Evolutionary conservation across 2,329 filamentous ascomycete species (phyloP).

Genomic region (Sporothrix brasiliensis): DNA sequence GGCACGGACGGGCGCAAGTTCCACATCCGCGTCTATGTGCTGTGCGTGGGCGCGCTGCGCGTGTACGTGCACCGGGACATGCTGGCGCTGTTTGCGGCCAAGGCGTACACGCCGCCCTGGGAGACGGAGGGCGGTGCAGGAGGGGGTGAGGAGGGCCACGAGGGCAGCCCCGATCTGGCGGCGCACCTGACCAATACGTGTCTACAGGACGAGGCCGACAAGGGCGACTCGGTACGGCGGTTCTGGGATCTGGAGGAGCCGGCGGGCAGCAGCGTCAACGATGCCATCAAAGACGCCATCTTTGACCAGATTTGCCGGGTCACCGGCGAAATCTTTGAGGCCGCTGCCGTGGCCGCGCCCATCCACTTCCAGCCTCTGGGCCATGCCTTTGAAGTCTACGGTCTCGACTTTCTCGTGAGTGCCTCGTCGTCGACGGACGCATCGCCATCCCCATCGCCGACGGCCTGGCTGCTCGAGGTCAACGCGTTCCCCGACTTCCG

Average conservation of each 20-base stretch:
- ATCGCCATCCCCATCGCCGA: constrained; percentile 44
- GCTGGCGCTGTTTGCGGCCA: constrained; percentile 88
- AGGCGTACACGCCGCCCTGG: constrained; percentile 69
- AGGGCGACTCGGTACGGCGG: constrained; percentile 60
- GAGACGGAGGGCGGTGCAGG: constrained; percentile 30
- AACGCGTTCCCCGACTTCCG: constrained; percentile 97
- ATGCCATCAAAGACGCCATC: constrained; percentile 64
- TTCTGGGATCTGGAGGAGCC: constrained; percentile 68
- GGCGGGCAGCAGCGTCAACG: constrained; percentile 44
- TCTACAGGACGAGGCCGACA: constrained; percentile 67
- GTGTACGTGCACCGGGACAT: constrained; percentile 88
- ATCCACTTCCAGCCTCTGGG: constrained; percentile 89
- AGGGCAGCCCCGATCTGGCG: constrained; percentile 59
- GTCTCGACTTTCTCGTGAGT: constrained; percentile 87
- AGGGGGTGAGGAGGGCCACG: constrained; percentile 41
- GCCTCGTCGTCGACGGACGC: constrained; percentile 38
- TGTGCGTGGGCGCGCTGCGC: constrained; percentile 74
- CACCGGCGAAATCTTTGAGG: constrained; percentile 81
- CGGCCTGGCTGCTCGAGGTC: constrained; percentile 79
- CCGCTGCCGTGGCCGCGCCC: constrained; percentile 78
- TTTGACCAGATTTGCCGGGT: constrained; percentile 73
- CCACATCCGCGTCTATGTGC: constrained; percentile 89
- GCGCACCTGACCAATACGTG: constrained; percentile 95
- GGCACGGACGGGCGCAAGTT: constrained; percentile 75
- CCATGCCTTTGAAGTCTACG: constrained; percentile 90